These are phyloP conservation scores for Boletus edulis DNA, from an alignment of 768 basidiomycete genomes.

Conservation along the genomic window DNA sequence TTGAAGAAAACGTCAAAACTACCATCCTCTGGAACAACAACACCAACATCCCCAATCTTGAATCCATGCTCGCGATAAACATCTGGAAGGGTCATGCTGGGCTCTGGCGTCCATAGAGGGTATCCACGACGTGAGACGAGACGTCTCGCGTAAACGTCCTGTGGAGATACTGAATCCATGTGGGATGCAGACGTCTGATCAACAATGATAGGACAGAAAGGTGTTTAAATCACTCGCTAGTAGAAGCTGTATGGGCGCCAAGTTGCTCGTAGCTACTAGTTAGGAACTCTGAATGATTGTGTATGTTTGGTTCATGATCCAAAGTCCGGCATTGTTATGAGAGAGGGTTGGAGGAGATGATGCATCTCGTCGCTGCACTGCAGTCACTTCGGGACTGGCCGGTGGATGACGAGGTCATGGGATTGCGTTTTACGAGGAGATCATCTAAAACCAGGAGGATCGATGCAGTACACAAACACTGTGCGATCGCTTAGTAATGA, in stretches of 20 bases:
- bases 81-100: neutral
- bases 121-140: slow-evolving; percentile 3
- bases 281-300: no score
- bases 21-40: neutral
- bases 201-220: no score
- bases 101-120: neutral
- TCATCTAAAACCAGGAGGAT: slow-evolving; percentile 10
- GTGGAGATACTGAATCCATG: neutral
- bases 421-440: slow-evolving; percentile 21
- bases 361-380: no score
- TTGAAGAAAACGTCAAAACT: neutral
- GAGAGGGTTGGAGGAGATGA: no score
- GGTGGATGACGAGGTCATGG: slow-evolving; percentile 28
- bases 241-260: no score
- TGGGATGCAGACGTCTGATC: no score
- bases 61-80: neutral
- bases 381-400: slow-evolving; percentile 27
- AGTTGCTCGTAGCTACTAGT: no score
- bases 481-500: slow-evolving; percentile 20
- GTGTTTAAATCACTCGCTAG: no score
- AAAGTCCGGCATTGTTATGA: no score
- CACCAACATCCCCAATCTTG: neutral
- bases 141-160: neutral
- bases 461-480: slow-evolving; percentile 11
- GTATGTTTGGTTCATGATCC: no score